These are phyloP conservation scores for Aspergillus cavernicola DNA, from an alignment of 495 filamentous ascomycete species.

Conservation along the genomic window DNA sequence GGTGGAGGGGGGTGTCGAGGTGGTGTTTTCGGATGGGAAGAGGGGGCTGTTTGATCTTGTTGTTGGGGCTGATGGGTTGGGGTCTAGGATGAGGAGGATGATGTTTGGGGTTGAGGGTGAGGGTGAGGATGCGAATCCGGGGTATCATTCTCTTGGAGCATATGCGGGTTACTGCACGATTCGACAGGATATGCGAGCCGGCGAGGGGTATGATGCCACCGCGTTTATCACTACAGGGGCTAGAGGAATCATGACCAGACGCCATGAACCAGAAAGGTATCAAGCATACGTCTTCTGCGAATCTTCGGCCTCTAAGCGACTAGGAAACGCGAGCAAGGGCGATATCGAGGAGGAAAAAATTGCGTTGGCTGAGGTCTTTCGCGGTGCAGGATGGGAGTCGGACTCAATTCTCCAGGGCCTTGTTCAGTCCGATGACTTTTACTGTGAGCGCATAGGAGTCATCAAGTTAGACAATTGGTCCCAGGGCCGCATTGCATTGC, in stretches of 20 bases:
- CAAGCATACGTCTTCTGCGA: slow-evolving; percentile 37
- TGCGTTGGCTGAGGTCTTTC: slow-evolving; percentile 34
- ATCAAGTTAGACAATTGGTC: slow-evolving; percentile 44
- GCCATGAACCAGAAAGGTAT: slow-evolving; percentile 29
- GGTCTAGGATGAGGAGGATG: slow-evolving; percentile 37
- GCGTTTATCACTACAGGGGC: slow-evolving; percentile 17
- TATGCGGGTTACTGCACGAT: background rate
- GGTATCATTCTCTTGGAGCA: background rate
- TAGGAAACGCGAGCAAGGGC: slow-evolving; percentile 16
- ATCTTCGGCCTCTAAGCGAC: slow-evolving; percentile 19
- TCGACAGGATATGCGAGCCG: background rate
- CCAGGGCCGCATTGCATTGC: slow-evolving; percentile 42
- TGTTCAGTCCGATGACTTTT: slow-evolving; percentile 44
- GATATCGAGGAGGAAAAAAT: slow-evolving; percentile 32
- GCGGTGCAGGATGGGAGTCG: slow-evolving; percentile 43
- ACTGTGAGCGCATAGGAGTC: slow-evolving; percentile 34
- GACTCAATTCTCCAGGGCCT: slow-evolving; percentile 37
- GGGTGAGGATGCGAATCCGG: background rate
- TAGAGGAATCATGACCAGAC: slow-evolving; percentile 35
- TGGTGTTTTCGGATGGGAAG: slow-evolving; percentile 34
- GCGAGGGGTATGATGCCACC: background rate
- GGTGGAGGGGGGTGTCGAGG: slow-evolving; percentile 23
- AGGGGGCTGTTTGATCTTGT: slow-evolving; percentile 42
- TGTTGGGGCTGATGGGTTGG: slow-evolving; percentile 47
- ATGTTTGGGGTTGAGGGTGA: slow-evolving; percentile 18